phyloP scores from a whole-genome alignment of 768 basidiomycete genomes.

The Russula emetica region DNA sequence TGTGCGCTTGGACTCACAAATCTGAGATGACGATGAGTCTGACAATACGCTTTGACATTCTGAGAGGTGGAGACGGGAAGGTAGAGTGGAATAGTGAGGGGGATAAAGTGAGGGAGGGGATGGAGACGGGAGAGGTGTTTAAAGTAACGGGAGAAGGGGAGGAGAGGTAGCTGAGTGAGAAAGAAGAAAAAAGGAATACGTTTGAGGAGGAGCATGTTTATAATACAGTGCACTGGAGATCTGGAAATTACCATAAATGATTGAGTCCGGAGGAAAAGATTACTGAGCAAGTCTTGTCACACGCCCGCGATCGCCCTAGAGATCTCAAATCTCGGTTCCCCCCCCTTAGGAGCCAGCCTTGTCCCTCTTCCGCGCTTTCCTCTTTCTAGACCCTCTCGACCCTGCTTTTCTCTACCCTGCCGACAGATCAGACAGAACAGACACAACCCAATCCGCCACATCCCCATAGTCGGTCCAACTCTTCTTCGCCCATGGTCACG shows the following conservation, averaged over 20 bases:
- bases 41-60: slow-evolving; percentile 25
- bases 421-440: too few species aligned
- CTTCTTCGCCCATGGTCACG: not conserved
- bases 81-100: not conserved
- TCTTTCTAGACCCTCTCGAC: too few species aligned
- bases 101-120: not conserved
- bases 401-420: not conserved
- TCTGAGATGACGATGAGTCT: slow-evolving; percentile 34
- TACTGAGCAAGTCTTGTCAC: slow-evolving; percentile 26
- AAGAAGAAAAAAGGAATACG: slow-evolving; percentile 7
- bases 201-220: slow-evolving; percentile 22
- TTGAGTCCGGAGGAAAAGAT: slow-evolving; percentile 20
- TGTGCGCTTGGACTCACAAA: slow-evolving; percentile 31
- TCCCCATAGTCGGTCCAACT: not conserved
- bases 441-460: not conserved
- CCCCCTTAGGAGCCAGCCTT: not conserved
- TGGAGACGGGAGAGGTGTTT: not conserved
- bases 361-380: not conserved
- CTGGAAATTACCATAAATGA: slow-evolving; percentile 24
- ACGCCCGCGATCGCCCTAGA: slow-evolving; percentile 20
- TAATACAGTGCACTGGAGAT: slow-evolving; percentile 22
- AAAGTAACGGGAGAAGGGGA: not conserved
- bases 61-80: not conserved
- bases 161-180: slow-evolving; percentile 18
- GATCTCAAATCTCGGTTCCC: slow-evolving; percentile 9